phyloP scores from a whole-genome alignment of 2,329 filamentous ascomycete genomes.

The Lasiodiplodia sp. region DNA sequence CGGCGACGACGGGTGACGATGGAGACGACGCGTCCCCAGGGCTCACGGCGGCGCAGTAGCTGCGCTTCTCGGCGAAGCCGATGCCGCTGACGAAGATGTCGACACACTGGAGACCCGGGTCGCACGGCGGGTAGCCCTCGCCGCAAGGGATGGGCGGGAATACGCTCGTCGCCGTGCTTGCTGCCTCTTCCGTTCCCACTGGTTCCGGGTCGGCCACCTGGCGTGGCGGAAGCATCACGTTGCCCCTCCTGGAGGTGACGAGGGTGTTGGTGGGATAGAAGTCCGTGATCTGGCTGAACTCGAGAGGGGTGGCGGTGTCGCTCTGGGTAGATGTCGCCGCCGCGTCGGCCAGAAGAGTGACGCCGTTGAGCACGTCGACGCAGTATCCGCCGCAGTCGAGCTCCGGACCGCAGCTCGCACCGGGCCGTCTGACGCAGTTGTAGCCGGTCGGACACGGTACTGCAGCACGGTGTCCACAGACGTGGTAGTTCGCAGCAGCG shows the following conservation, averaged over 20 bases:
- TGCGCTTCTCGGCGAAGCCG: slow-evolving; percentile 19
- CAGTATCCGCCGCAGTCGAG: slow-evolving; percentile 12
- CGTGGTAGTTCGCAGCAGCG: background rate
- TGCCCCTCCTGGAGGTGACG: background rate
- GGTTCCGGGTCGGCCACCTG: background rate
- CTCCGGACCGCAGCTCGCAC: slow-evolving; percentile 1
- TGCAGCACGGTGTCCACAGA: slow-evolving; percentile 6
- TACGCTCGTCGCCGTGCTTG: background rate
- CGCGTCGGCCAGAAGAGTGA: background rate
- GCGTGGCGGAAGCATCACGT: background rate
- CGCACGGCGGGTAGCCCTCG: slow-evolving; percentile 6
- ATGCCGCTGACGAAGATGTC: slow-evolving; percentile 6
- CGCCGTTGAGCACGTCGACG: background rate
- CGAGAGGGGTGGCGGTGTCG: background rate
- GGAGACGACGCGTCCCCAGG: background rate
- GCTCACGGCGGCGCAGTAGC: background rate
- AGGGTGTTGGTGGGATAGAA: slow-evolving; percentile 1
- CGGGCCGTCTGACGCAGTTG: background rate
- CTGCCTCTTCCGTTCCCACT: background rate
- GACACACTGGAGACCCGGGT: background rate
- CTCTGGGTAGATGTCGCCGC: background rate
- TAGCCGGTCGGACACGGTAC: slow-evolving; percentile 2
- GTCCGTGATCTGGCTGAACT: slow-evolving; percentile 5
- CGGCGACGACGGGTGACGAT: background rate
- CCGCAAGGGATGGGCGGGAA: slow-evolving; percentile 1